A percentile compares a stretch with the other conserved stretches of the same genome.
Conservation (phyloP, 805 yeast species). For the Lipomyces starkeyi region DNA sequence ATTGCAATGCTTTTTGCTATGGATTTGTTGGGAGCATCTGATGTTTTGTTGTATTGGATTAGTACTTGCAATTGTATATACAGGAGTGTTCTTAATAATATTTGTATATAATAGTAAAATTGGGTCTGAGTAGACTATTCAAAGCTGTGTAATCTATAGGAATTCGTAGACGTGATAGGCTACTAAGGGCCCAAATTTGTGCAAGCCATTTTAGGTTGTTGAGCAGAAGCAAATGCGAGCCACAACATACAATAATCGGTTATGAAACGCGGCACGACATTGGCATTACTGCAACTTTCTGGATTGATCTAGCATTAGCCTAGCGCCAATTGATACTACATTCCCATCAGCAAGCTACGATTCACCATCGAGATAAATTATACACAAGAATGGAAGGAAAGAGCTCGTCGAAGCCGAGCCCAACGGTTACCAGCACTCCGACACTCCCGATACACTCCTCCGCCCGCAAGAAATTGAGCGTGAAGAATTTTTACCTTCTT, state of each 20-base stretch:
- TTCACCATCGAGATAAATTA: neutral
- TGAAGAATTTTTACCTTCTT: slow-evolving; percentile 46
- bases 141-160: too few relatives aligned
- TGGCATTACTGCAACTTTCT: neutral
- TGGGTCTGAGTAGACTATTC: neutral
- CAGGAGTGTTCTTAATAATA: neutral
- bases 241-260: too few relatives aligned
- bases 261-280: too few relatives aligned
- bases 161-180: too few relatives aligned
- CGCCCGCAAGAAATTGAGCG: slow-evolving; percentile 1
- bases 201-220: too few relatives aligned
- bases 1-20: neutral
- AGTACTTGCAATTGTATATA: neutral
- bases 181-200: too few relatives aligned
- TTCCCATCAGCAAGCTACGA: neutral
- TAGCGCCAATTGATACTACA: neutral
- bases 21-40: neutral
- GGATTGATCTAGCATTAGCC: neutral
- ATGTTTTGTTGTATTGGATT: neutral
- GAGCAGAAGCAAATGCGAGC: too few relatives aligned
- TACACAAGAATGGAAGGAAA: neutral
- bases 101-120: neutral
- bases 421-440: neutral
- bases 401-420: neutral
- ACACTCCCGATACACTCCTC: neutral